Base-by-base conservation (phyloP, 768 basidiomycete genomes). In the Mycena alexandri region DNA sequence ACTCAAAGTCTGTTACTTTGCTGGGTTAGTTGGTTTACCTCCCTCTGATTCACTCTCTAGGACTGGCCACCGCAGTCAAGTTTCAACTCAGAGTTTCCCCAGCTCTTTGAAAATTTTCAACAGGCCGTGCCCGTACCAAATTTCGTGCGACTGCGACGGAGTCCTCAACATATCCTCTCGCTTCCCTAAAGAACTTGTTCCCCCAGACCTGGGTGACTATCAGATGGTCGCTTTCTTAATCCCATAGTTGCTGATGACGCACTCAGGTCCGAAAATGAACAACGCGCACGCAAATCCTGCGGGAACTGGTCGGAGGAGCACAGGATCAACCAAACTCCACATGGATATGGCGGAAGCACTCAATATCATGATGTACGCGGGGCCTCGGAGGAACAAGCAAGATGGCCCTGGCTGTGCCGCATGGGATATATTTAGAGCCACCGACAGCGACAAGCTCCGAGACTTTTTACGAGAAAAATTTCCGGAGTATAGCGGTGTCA, bases 291-390 rank as follows among this genome's bases (percentile, higher is more conserved):
- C 89, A 9, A 92, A 91, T 3, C 85, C 82, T 41, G 89, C 78
- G 4, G 76, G 3, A 11, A 22, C 58, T 0, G 9, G 1, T 21
- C 4, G n/a, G 0, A 10, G 29, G 3, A 92, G 90, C 74, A 90
- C 91, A 72, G 95, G 96, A 1, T 90, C 93, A n/a, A 98, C 95
- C 10, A 83, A 93, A 62, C 79, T 98, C 53, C 96, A 98, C 73
- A 94, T 96, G 93, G 94, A 95, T 77, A 93, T 96, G 88, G 93
- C 93, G 0, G 95, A 96, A 72, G 95, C 96, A 7, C 80, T 98
- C 68, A 98, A 98, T 76, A 86, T 98, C 66, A 93, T 98, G 92
- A 85, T 93, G 1, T 89, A 89, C 74, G 87, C 95, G 7, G 81
- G n/a, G n/a, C n/a, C n/a, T n/a, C n/a, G n/a, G n/a, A 86, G 2